A percentile compares a stretch with the other conserved stretches of the same genome.
Conservation (phyloP, 129 eudicot species). For the Tanacetum coccineum region DNA sequence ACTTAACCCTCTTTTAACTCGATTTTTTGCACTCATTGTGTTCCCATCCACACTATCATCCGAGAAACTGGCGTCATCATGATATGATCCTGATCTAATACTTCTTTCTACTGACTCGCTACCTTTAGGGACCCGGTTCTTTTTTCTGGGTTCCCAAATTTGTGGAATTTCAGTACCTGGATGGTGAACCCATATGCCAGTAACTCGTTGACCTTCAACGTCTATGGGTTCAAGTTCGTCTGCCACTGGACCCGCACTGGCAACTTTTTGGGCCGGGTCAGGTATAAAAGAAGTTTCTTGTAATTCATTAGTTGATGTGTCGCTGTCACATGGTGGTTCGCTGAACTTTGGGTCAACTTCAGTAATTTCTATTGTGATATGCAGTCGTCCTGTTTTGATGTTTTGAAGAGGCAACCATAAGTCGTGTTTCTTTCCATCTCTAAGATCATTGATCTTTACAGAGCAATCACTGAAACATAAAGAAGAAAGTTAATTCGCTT, state of each 20-base stretch:
- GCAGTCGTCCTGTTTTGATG: conserved; percentile 79
- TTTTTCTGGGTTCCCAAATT: conserved; percentile 87
- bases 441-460: conserved; percentile 55
- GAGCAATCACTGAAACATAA: conserved; percentile 61
- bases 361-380: conserved; percentile 58
- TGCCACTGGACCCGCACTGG: conserved; percentile 30
- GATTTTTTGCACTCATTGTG: conserved; percentile 17
- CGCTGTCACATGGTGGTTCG: conserved; percentile 37
- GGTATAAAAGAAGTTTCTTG: conserved; percentile 28
- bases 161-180: conserved; percentile 81
- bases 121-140: conserved; percentile 30
- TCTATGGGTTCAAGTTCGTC: conserved; percentile 71
- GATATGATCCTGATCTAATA: conserved; percentile 20
- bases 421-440: conserved; percentile 82
- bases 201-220: conserved; percentile 62
- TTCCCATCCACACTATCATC: conserved; percentile 29
- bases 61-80: conserved; percentile 26
- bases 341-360: conserved; percentile 57
- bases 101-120: conserved; percentile 33
- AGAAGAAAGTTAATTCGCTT: neutral
- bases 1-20: conserved; percentile 32
- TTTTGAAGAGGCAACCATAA: conserved; percentile 79
- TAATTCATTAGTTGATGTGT: conserved; percentile 28
- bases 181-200: conserved; percentile 89
- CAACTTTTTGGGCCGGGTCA: conserved; percentile 26